Conservation (phyloP, 2,329 filamentous ascomycete genomes). For the Colletotrichum spaethianum region DNA sequence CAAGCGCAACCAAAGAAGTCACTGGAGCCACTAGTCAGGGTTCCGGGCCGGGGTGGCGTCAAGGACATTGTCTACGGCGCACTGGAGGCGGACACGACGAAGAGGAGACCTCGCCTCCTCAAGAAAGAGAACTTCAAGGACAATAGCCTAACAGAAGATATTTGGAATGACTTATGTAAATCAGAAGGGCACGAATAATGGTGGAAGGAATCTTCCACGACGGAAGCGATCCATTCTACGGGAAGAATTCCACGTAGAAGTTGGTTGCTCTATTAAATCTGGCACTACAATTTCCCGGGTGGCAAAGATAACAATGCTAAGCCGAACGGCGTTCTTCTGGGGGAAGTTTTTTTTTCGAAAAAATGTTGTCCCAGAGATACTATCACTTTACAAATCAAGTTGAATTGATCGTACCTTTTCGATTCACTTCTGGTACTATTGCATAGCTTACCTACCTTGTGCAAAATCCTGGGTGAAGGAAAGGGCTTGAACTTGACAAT, state of each 20-base stretch:
- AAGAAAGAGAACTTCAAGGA: slow-evolving; percentile 11
- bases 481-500: too few species aligned
- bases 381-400: too few species aligned
- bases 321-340: too few species aligned
- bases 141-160: slow-evolving; percentile 28
- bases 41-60: slow-evolving; percentile 25
- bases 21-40: slow-evolving; percentile 43
- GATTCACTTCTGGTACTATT: too few species aligned
- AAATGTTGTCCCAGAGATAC: too few species aligned
- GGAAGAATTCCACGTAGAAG: not conserved
- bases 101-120: slow-evolving; percentile 31
- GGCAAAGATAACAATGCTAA: too few species aligned
- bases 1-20: slow-evolving; percentile 14
- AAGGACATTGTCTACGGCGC: slow-evolving; percentile 45
- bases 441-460: too few species aligned
- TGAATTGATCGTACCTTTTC: too few species aligned
- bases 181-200: slow-evolving; percentile 43
- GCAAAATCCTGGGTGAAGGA: too few species aligned
- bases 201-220: slow-evolving; percentile 53
- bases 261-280: not conserved
- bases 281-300: not conserved
- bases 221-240: slow-evolving; percentile 26
- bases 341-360: too few species aligned
- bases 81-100: slow-evolving; percentile 33
- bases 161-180: slow-evolving; percentile 44